Evolutionary conservation across 495 filamentous ascomycete species (phyloP), one percentile per base, ranked within the genome.

Genomic region (Penicillium taxi): DNA sequence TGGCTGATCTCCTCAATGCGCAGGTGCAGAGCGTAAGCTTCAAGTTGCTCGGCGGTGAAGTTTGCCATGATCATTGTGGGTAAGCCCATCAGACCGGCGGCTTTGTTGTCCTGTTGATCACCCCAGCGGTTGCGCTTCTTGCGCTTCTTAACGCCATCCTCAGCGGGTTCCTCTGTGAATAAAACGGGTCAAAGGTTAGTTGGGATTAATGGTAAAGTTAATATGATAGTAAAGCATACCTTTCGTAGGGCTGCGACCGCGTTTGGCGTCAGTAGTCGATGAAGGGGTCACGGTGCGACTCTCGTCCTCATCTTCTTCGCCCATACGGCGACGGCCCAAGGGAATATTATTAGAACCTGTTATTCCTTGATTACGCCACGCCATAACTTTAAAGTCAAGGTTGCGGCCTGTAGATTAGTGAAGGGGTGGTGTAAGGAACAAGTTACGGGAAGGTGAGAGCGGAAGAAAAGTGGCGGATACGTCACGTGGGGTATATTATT

Each of bases 81-180:
- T 54, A 98, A 76, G 41, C 93, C 91, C 89, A 98, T 96, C 37
- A 98, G 72, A 42, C 91, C 91, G 39, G 88, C 91, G 14, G 91
- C 90, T 72, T 96, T 95, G 69, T 99, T 99, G 61, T 96, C 90
- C 39, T 83, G 81, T 39, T 80, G 83, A 52, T 95, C 87, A 39
- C 91, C 91, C 91, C 91, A 99, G 49, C 91, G 84, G 66, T 95
- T 96, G 50, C 86, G 78, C 78, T 94, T 96, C 79, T 94, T 95
- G 66, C 91, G 88, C 47, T 79, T 75, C 57, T 80, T 81, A 32
- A 76, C 67, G 31, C 84, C 88, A 67, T 93, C 86, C 9, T 66
- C 66, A 15, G 80, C 67, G 42, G 69, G 63, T 14, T 69, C 61
- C 38, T 69, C 71, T 74, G 20, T 22, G 23, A 20, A 32, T n/a